Percentiles rank a stretch among this genome's conserved stretches.
phyloP scores from a whole-genome alignment of 176 grass and related monocot genomes.

The Urochloa ruziziensis region DNA sequence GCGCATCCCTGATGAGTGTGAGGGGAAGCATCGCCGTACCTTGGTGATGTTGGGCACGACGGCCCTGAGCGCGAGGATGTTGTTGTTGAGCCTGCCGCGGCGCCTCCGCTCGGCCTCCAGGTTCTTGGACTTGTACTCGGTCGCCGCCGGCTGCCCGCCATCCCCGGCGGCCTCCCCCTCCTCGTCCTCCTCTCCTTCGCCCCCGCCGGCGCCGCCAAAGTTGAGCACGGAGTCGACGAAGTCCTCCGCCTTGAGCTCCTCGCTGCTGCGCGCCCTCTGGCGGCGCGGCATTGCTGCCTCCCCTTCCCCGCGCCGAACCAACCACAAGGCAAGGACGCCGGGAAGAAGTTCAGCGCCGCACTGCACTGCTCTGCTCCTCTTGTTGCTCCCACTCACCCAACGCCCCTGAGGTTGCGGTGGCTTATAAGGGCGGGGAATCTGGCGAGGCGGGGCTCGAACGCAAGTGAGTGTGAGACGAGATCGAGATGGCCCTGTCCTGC shows the following conservation, averaged over 20 bases:
- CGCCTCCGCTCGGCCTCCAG: conserved; percentile 74
- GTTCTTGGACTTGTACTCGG: conserved; percentile 89
- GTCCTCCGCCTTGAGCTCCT: conserved; percentile 58
- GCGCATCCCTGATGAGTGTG: not conserved
- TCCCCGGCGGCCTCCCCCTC: conserved; percentile 31
- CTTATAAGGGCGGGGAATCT: conserved; percentile 54
- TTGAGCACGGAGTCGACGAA: conserved; percentile 47
- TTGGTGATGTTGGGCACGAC: conserved; percentile 95
- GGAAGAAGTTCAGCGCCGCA: conserved; percentile 3
- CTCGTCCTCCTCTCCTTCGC: conserved; percentile 33
- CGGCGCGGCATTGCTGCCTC: conserved; percentile 40
- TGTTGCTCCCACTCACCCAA: not conserved
- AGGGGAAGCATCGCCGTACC: conserved; percentile 12
- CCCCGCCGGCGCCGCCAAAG: not conserved
- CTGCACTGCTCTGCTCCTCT: not conserved
- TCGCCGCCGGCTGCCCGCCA: not conserved
- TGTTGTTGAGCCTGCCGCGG: conserved; percentile 80
- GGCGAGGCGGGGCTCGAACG: conserved; percentile 16
- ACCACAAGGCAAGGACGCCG: not conserved
- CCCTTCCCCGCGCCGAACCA: conserved; percentile 16
- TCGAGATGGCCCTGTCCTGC: not conserved
- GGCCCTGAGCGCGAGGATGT: conserved; percentile 73
- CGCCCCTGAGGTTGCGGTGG: conserved; percentile 17
- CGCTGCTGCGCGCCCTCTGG: conserved; percentile 15
- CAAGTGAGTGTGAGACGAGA: conserved; percentile 5